A percentile compares a stretch with the other conserved stretches of the same genome.
Conservation (phyloP, 176 grass and related monocot genomes). For the Cenchrus fungigraminus region DNA sequence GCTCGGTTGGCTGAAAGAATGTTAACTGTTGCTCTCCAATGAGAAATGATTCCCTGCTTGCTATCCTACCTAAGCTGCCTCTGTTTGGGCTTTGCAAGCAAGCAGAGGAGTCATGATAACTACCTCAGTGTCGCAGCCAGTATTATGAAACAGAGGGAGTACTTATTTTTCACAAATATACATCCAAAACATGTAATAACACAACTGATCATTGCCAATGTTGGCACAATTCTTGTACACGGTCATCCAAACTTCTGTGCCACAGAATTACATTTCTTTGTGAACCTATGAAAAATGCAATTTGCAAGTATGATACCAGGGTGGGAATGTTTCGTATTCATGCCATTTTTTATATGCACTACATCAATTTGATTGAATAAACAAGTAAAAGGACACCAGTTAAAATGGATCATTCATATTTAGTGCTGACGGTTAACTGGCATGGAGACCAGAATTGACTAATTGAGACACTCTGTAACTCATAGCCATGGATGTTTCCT, state of each 20-base stretch:
- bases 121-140: conserved; percentile 21
- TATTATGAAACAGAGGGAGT: no score
- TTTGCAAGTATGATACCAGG: background rate
- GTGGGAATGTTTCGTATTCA: background rate
- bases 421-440: background rate
- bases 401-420: conserved; percentile 1
- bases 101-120: background rate
- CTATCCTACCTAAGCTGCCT: conserved; percentile 15
- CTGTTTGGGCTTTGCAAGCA: conserved; percentile 13
- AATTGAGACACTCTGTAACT: background rate
- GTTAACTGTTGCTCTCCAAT: conserved; percentile 15
- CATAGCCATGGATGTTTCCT: background rate
- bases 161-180: conserved; percentile 20
- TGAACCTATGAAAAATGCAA: conserved; percentile 13
- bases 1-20: conserved; percentile 17
- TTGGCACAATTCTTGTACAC: conserved; percentile 13
- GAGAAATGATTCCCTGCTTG: conserved; percentile 27
- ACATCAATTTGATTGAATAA: background rate
- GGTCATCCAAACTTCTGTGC: background rate
- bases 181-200: conserved; percentile 21
- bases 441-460: background rate
- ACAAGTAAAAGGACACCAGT: background rate
- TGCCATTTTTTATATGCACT: background rate
- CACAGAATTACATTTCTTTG: conserved; percentile 25
- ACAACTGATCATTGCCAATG: background rate